Percentiles rank a stretch among this genome's conserved stretches.
Evolutionary conservation across 495 filamentous ascomycete genomes (phyloP).

Genomic region (Hypoxylon rickii): DNA sequence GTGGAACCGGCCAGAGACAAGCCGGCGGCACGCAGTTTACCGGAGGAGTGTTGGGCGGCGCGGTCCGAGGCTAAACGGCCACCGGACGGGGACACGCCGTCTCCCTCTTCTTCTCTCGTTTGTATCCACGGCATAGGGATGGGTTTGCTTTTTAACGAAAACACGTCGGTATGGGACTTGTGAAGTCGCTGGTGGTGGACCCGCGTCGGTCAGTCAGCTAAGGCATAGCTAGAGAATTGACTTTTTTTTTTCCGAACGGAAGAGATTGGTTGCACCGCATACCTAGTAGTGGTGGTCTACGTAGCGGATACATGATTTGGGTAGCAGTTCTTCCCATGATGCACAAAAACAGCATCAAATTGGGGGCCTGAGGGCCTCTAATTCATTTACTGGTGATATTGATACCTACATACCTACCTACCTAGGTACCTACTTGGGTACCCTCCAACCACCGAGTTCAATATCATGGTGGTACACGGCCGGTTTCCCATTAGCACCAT

Average conservation of each 20-base stretch:
- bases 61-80: conserved; percentile 52
- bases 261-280: no score
- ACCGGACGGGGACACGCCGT: conserved; percentile 4
- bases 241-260: neutral
- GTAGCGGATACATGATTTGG: no score
- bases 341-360: no score
- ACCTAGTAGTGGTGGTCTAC: no score
- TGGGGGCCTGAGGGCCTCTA: no score
- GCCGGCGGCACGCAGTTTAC: conserved; percentile 63
- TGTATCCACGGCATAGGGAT: conserved; percentile 38
- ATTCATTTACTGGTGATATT: no score
- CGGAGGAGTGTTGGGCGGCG: conserved; percentile 60
- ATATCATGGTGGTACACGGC: no score
- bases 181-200: conserved; percentile 9
- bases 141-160: conserved; percentile 33
- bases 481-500: no score
- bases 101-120: conserved; percentile 28
- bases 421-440: no score
- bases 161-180: conserved; percentile 22
- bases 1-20: conserved; percentile 57
- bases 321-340: no score
- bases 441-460: no score
- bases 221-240: conserved; percentile 24
- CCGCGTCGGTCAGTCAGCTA: conserved; percentile 16
- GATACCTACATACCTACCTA: no score